Base-by-base conservation (phyloP, 345 rosid genomes). In the Crucihimalaya himalaica region DNA sequence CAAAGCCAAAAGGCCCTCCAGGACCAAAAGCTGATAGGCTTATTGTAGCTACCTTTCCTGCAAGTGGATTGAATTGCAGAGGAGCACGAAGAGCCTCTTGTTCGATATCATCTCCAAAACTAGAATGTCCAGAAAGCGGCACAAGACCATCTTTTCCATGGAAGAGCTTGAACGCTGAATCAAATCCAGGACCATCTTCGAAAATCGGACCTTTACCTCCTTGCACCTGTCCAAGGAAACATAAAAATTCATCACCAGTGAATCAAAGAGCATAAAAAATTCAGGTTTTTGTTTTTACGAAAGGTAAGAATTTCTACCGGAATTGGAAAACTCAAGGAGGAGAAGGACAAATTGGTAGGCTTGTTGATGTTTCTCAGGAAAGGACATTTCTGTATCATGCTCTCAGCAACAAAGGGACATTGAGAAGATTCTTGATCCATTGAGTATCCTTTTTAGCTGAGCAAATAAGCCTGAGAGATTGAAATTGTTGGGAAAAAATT, bases 61-160 rank as follows among this genome's bases (percentile, higher is more conserved):
- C 92, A 37, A 90, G 79, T 34, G 97, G 97, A 48, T 90, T 85
- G 78, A 93, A 90, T 32, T 79, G 86, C n/a, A 84, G 80, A 20
- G 80, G 64, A 64, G 84, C 81, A 83, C 72, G 67, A 51, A 78
- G 75, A 64, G 78, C 73, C 70, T 69, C 66, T 5, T 63, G 46
- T 65, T 47, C 34, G 43, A 53, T 6, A 31, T 77, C 74, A 65
- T 62, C 60, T 42, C 35, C 56, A 48, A 45, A 54, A 73, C 56
- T 52, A 8, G 88, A 83, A 59, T 37, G 57, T 50, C 70, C 86
- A 11, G 89, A 78, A 21, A 93, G 87, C 5, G 98, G 98, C 19
- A 93, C 86, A 61, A 93, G 78, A 58, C 98, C 97, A 66, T 93
- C 88, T 70, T 86, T 86, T 47, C 97, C 97, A 73, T 93, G 98